Base-by-base conservation (phyloP, 139 green algal species). In the Coccomyxa sp. region DNA sequence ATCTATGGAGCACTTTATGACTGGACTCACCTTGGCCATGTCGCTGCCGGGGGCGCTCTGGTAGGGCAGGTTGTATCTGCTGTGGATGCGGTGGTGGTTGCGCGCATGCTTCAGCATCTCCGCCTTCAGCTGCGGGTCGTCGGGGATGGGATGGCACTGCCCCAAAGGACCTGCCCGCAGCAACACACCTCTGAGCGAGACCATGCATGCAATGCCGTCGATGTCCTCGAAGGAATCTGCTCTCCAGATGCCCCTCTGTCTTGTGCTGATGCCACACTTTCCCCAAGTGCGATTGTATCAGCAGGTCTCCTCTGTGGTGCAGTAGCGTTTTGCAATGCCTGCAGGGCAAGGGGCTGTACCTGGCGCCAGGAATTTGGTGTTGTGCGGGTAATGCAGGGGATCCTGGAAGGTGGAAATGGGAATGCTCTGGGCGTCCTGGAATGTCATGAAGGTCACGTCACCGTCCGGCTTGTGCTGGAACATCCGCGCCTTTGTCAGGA, bases 391-490 rank as follows among this genome's bases (percentile, higher is more conserved):
- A 82, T 96, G 92, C 70, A 97, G 84, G 6, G 94, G 93, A 82
- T 98, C 92, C 88, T 98, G 90, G 77, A 89, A 79, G 22, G 93
- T 27, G 2, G 92, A 89, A 39, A 82, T 82, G n/a, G 88, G 85
- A n/a, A 84, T 74, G 37, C 92, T 91, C 29, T 88, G 82, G 41
- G 85, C 93, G 82, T 97, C 93, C 88, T 94, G 90, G 7, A 71
- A 22, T 6, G 64, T 29, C 64, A 71, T 87, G 58, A 90, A 50
- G 0, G 86, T 92, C 22, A 96, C 94, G 75, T 97, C 93, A 10
- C 94, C 94, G 76, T 96, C 94, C 4, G 94, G 94, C 89, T 98
- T 98, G 83, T 87, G 92, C 70, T 89, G 78, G 84, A 96, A 98
- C 91, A 97, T 95, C 44, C 93, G 87, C 6, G 91, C 88, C 69